A percentile compares a stretch with the other conserved stretches of the same genome.
These are phyloP conservation scores for Pichia pseudocactophila DNA, from an alignment of 805 yeast genomes.

Conservation along the genomic window DNA sequence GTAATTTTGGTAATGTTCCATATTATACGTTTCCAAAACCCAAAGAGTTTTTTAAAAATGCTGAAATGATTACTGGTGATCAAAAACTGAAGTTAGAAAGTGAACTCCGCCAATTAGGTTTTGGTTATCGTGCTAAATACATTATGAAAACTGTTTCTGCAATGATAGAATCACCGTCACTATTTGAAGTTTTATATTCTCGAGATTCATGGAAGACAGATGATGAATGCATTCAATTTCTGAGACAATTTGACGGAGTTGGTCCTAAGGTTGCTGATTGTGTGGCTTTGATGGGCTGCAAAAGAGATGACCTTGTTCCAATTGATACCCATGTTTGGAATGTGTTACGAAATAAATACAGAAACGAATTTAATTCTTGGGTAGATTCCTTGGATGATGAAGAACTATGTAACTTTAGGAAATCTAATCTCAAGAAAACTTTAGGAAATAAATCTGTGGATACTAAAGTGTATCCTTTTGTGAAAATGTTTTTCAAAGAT, in stretches of 20 bases:
- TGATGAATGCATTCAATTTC: conserved; percentile 43
- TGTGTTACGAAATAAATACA: conserved; percentile 77
- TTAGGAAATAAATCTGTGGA: conserved; percentile 18
- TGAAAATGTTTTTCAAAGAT: conserved; percentile 34
- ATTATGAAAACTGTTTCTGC: conserved; percentile 66
- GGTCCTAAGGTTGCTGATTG: conserved; percentile 99
- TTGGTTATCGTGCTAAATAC: conserved; percentile 90
- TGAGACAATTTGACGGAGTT: conserved; percentile 71
- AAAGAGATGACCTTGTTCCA: conserved; percentile 81
- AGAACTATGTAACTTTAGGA: not conserved
- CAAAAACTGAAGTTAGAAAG: conserved; percentile 16
- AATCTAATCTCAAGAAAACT: conserved; percentile 5
- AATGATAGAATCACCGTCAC: conserved; percentile 33
- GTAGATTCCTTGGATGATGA: conserved; percentile 68
- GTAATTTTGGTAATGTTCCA: conserved; percentile 40
- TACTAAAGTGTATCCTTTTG: conserved; percentile 36
- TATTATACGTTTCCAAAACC: conserved; percentile 75
- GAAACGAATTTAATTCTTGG: conserved; percentile 35
- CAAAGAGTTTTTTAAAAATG: conserved; percentile 30
- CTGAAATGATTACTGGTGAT: conserved; percentile 6
- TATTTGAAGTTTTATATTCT: conserved; percentile 29
- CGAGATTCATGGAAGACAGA: conserved; percentile 22
- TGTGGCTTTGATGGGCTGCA: conserved; percentile 84
- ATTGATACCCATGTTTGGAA: conserved; percentile 93
- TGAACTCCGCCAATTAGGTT: conserved; percentile 44